Evolutionary conservation across 2,329 filamentous ascomycete genomes (phyloP), one percentile per base, ranked within the genome.

Genomic region (Fusarium chuoi): DNA sequence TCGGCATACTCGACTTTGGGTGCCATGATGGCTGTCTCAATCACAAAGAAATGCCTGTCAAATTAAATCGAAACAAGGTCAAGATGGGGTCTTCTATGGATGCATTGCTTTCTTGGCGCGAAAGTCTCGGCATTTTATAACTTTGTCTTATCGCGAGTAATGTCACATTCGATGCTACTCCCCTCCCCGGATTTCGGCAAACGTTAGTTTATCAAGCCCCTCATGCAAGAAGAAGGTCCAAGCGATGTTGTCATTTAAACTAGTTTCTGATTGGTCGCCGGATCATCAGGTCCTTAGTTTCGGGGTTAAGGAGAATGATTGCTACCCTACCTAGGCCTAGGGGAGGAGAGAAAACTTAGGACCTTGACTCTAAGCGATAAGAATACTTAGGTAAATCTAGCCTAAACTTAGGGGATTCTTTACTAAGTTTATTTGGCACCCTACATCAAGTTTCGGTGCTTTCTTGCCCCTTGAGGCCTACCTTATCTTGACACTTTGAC

Each of bases 171-270:
- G 2, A 45, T 33, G 7, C 35, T 20, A 28, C 41, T 46, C 18
- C 39, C 24, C 54, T 36, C 60, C 54, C 54, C 61, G 35, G 61
- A 61, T 63, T 63, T 61, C 61, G 55, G 61, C 61, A 61, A 63
- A 41, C 20, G 15, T 46, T 63, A 48, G 42, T 63, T 54, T 39
- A 59, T 60, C 41, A 4, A 33, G 24, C 55, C 12, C 30, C n/a
- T 36, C 30, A 22, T 9, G 38, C 3, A 12, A 39, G 4, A 22
- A 30, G 64, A 65, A 65, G 61, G 64, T 65, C 61, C 61, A 67
- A 44, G 49, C 64, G 64, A 58, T 28, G 6, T 0, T 0, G 5
- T 15, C 15, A 28, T n/a, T 22, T 1, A 3, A 10, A 6, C 22
- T 28, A 35, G 6, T 1, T 1, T 49, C 0, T 24, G 10, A 65